Conservation (phyloP, 495 filamentous ascomycete genomes). For the Penicillium parvum region DNA sequence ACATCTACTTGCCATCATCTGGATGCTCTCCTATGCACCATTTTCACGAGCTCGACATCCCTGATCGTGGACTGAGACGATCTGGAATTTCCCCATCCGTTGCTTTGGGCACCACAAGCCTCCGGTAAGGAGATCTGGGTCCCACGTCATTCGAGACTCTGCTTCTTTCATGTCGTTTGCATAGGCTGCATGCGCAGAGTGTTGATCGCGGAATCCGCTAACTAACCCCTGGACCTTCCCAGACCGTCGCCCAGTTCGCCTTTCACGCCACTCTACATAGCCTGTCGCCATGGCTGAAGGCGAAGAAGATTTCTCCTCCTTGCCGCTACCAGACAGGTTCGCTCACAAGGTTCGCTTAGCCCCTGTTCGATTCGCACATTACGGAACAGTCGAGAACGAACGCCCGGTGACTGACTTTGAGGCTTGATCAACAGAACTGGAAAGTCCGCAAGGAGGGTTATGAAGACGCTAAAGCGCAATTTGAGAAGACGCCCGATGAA, state of each 20-base stretch:
- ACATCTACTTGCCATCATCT: not conserved
- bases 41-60: not conserved
- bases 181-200: not conserved
- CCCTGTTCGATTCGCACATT: not conserved
- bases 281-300: conserved; percentile 44
- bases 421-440: conserved; percentile 62
- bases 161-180: not conserved
- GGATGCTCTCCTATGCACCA: not conserved
- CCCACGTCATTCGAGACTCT: not conserved
- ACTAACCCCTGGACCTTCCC: not conserved
- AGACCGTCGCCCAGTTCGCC: not conserved
- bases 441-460: conserved; percentile 96
- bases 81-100: conserved; percentile 10
- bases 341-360: conserved; percentile 68
- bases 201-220: not conserved
- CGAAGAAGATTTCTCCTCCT: conserved; percentile 79
- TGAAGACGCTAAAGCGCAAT: conserved; percentile 83
- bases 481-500: conserved; percentile 83
- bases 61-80: conserved; percentile 11
- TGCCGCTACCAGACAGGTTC: conserved; percentile 79
- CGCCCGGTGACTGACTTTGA: conserved; percentile 17
- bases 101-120: conserved; percentile 24
- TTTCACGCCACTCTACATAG: not conserved
- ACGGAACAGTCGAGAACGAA: not conserved
- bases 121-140: conserved; percentile 8